Base-by-base conservation (phyloP, 2,329 filamentous ascomycete species). In the Exophiala sp. region DNA sequence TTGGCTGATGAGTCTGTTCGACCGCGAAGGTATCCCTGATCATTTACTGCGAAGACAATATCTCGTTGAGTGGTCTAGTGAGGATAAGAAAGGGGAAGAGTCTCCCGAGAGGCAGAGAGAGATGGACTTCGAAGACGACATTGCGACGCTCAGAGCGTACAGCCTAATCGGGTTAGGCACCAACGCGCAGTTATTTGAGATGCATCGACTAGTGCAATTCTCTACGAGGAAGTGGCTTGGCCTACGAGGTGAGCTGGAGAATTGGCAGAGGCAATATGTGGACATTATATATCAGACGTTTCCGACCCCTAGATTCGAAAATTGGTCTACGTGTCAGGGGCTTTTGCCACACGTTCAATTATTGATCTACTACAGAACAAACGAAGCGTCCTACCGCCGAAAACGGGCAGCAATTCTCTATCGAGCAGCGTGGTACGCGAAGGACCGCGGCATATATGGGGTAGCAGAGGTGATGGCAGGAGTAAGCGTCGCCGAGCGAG, bases 191-290 rank as follows among this genome's bases (percentile, higher is more conserved):
- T 14, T 50, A 29, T 54, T 66, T 1, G 61, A 59, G 47, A 55
- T 71, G 47, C 69, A 71, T 50, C 59, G 66, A 20, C 55, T 71
- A 5, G 65, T 71, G 0, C 65, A 67, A 40, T 58, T 70, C 3
- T 62, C 66, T 1, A 69, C 54, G 0, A 41, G 61, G 9, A 67
- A 65, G 7, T 69, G 66, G 66, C 56, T 69, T 0, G 58, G 67
- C 33, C 1, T 53, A 0, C 24, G 67, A 11, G 49, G 52, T 0
- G 58, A 69, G 55, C 42, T 64, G 1, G 60, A 65, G 5, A 40
- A 36, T 21, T 69, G 65, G 68, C 62, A 56, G 50, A 36, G 54
- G n/a, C 39, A 47, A 44, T 67, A 56, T 51, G 61, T 68, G 20
- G 36, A 24, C 6, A 59, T 58, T n/a, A 47, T 69, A 1, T 33